phyloP scores from a whole-genome alignment of 1,284 basidiomycete genomes.

The Psilocybe mexicana region DNA sequence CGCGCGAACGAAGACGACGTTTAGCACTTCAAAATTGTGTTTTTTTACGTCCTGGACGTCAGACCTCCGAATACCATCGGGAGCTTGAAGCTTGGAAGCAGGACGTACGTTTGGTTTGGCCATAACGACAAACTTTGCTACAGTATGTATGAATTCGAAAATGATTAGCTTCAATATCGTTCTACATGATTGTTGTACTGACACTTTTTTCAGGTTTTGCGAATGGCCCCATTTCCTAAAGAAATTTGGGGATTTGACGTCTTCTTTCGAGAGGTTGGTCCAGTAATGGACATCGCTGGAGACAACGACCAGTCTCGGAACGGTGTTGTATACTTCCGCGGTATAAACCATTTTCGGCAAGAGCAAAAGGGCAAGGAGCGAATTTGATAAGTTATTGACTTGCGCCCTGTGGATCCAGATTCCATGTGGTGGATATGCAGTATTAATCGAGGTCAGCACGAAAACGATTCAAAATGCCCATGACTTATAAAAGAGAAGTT shows the following conservation, averaged over 20 bases:
- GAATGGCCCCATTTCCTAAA: background rate
- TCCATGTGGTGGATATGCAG: too few relatives aligned
- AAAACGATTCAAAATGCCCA: too few relatives aligned
- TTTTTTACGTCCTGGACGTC: too few relatives aligned
- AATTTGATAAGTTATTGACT: slow-evolving; percentile 40
- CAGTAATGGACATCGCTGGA: slow-evolving; percentile 37
- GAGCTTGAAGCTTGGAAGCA: background rate
- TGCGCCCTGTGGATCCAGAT: slow-evolving; percentile 33
- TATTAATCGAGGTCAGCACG: background rate
- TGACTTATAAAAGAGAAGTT: slow-evolving; percentile 4
- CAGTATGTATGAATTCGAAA: too few relatives aligned
- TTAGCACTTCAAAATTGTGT: slow-evolving; percentile 33
- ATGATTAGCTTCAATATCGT: too few relatives aligned
- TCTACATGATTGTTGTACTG: background rate
- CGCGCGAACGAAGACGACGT: slow-evolving; percentile 41
- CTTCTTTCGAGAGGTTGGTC: slow-evolving; percentile 24
- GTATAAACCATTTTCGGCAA: slow-evolving; percentile 44
- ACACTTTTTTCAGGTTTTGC: background rate
- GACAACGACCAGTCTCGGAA: slow-evolving; percentile 37
- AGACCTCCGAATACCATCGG: too few relatives aligned
- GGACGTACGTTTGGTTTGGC: slow-evolving; percentile 13
- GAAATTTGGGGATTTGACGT: slow-evolving; percentile 20
- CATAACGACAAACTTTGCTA: background rate
- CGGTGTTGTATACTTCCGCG: slow-evolving; percentile 23
- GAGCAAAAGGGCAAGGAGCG: slow-evolving; percentile 39